Evolutionary conservation across 306 rosid genomes (phyloP), one percentile per base, ranked within the genome.

Genomic region (Inga leiocalycina): DNA sequence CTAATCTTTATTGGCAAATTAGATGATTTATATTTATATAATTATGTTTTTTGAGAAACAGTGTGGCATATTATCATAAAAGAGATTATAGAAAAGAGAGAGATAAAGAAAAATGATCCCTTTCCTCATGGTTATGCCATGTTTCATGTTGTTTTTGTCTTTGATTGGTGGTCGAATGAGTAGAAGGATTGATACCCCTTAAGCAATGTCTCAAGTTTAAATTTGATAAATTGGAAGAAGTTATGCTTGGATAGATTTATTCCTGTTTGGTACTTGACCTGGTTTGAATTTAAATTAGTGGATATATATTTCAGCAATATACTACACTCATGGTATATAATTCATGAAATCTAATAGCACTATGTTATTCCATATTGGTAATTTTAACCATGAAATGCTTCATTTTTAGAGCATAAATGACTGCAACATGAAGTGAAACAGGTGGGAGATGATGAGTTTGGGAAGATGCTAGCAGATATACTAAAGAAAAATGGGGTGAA

Each of bases 371-470:
- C 39, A 64, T 64, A 9, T 24, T 4, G 8, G 39, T 19, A 37
- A 64, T 64, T 64, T 62, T 3, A 62, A 27, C 68, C 35, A 11
- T 24, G 37, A 1, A 62, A 62, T 24, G 16, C 13, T 12, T 62
- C 17, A 64, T 20, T 12, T 27, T 62, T 65, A 14, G n/a, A 32
- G 32, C 39, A 14, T 4, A 12, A 65, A 65, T 65, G 34, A 65
- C 3, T 30, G 43, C 41, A 32, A 65, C 41, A 65, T 65, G 12
- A 64, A 64, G 8, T 30, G 43, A 41, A 49, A 51, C 84, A 91
- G 93, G 82, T 92, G 32, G 95, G 93, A 64, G 90, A 90, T 20
- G 95, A 92, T 81, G 95, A 92, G 65, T 92, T 91, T 70, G 95
- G 95, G 27, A 88, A 68, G 81, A 90, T 92, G 95, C 82, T 92